phyloP scores from a whole-genome alignment of 2,329 filamentous ascomycete species.

The Didymosphaeria variabile region DNA sequence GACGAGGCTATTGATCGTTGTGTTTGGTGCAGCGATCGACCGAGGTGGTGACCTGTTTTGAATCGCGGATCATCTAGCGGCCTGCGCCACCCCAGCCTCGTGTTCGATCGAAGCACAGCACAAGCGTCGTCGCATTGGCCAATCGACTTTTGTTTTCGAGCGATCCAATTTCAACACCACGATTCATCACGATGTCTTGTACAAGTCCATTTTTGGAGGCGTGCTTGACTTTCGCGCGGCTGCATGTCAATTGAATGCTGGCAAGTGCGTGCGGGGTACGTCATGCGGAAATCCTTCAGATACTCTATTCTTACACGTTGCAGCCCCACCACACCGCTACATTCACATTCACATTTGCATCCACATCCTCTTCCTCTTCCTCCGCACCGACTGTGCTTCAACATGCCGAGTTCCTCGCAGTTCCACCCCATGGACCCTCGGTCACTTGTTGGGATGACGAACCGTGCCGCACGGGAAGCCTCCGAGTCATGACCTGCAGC shows the following conservation, averaged over 20 bases:
- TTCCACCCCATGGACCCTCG: no score
- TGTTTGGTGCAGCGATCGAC: not conserved
- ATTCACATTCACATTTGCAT: not conserved
- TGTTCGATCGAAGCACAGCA: slow-evolving; percentile 3
- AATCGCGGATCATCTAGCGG: not conserved
- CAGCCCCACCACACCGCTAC: slow-evolving; percentile 8
- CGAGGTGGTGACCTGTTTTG: not conserved
- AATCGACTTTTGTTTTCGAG: not conserved
- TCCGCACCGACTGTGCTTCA: not conserved
- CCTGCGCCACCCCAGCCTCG: slow-evolving; percentile 6
- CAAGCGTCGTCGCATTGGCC: slow-evolving; percentile 6
- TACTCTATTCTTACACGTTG: not conserved
- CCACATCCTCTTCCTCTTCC: not conserved
- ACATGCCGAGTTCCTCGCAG: not conserved
- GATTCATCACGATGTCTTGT: slow-evolving; percentile 1
- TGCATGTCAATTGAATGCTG: not conserved
- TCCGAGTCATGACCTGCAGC: slow-evolving; percentile 13
- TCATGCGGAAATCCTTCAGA: not conserved
- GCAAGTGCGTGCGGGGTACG: slow-evolving; percentile 2
- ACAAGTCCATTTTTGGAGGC: not conserved
- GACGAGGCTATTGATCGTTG: not conserved
- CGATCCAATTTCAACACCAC: slow-evolving; percentile 3
- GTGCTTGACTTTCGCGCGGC: no score
- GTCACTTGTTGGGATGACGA: not conserved
- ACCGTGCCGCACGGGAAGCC: not conserved